Percentiles rank a stretch among this genome's conserved stretches.
These are phyloP conservation scores for Citrus sp. DNA, from an alignment of 345 rosid species.

Conservation along the genomic window DNA sequence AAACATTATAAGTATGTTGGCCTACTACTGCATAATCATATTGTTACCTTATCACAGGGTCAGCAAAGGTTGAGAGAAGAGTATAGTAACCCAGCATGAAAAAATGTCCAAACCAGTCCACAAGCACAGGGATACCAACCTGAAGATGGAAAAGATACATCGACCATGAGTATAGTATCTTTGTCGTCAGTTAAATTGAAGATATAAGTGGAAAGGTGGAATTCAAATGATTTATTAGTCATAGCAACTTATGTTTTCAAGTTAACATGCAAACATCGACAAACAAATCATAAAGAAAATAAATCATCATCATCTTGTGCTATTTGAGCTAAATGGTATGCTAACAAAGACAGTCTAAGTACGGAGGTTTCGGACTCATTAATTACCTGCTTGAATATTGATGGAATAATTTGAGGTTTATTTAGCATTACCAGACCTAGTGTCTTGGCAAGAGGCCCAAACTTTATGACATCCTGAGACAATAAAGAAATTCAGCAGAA, in stretches of 20 bases:
- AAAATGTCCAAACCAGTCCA: constrained; percentile 83
- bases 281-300: not conserved
- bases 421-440: constrained; percentile 86
- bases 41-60: constrained; percentile 70
- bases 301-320: not conserved
- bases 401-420: constrained; percentile 82
- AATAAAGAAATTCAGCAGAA: not conserved
- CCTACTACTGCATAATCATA: not conserved
- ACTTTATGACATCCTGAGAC: constrained; percentile 75
- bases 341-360: not conserved
- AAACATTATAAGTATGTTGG: not conserved
- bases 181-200: not conserved
- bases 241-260: not conserved
- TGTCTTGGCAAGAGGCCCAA: constrained; percentile 84
- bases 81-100: constrained; percentile 85
- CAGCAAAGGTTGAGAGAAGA: constrained; percentile 66
- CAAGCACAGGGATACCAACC: constrained; percentile 78
- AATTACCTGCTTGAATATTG: constrained; percentile 79
- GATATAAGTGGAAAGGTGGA: not conserved
- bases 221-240: not conserved
- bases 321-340: too few relatives aligned
- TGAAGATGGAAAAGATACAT: constrained; percentile 25
- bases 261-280: not conserved
- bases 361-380: not conserved
- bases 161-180: not conserved